Conservation (phyloP, 805 yeast species). For the Ogataea polymorpha region DNA sequence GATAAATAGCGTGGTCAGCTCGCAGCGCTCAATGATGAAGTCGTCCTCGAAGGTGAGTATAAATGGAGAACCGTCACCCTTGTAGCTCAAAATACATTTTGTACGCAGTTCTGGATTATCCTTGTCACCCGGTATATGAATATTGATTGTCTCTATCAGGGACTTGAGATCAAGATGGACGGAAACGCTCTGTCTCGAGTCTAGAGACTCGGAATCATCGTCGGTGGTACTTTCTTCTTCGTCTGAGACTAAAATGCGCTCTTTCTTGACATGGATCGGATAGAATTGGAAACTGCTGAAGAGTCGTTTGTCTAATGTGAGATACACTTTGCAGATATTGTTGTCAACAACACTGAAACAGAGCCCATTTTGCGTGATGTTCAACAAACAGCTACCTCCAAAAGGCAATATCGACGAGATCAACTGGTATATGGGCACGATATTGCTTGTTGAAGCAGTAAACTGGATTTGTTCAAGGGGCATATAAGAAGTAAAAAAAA, state of each 20-base stretch:
- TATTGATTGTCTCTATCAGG: slow-evolving; percentile 48
- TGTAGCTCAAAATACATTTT: slow-evolving; percentile 49
- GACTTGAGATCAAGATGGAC: slow-evolving; percentile 45
- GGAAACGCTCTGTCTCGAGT: slow-evolving; percentile 17
- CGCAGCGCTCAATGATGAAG: slow-evolving; percentile 52
- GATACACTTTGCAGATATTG: slow-evolving; percentile 38
- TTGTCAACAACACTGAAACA: slow-evolving; percentile 47
- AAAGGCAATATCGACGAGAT: slow-evolving; percentile 29
- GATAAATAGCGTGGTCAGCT: slow-evolving; percentile 43
- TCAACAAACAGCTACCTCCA: slow-evolving; percentile 29
- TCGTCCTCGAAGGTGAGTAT: slow-evolving; percentile 53
- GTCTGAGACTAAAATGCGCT: slow-evolving; percentile 4
- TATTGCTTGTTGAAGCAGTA: slow-evolving; percentile 28
- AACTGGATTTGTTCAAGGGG: slow-evolving; percentile 20
- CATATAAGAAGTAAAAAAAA: not conserved
- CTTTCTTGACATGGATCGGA: slow-evolving; percentile 13
- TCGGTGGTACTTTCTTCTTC: slow-evolving; percentile 9
- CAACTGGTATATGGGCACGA: slow-evolving; percentile 25
- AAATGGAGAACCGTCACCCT: slow-evolving; percentile 52
- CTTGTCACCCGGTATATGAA: slow-evolving; percentile 32
- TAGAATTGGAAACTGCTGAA: slow-evolving; percentile 34
- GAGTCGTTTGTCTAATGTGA: slow-evolving; percentile 36
- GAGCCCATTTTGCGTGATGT: slow-evolving; percentile 48
- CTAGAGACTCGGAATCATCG: slow-evolving; percentile 5
- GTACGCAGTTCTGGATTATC: slow-evolving; percentile 25